Percentiles rank a stretch among this genome's conserved stretches.
Evolutionary conservation across 169 alveolate genomes (phyloP).

Genomic region (Plasmodium fragile): DNA sequence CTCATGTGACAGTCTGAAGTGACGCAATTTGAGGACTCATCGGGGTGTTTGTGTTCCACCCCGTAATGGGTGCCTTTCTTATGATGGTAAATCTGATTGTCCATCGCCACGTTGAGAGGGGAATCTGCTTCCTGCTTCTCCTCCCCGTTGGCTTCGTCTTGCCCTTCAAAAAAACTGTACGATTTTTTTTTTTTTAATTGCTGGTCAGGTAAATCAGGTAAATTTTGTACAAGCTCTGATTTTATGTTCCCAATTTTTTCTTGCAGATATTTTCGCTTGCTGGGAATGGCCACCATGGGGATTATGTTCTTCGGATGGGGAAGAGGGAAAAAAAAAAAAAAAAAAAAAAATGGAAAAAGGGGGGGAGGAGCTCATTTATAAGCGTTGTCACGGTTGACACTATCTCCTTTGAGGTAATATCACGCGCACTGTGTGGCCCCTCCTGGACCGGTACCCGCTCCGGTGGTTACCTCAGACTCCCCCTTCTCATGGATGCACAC

Average conservation of each 20-base stretch:
- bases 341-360: background rate
- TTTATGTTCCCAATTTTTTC: background rate
- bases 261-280: slow-evolving; percentile 44
- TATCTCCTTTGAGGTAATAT: background rate
- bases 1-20: background rate
- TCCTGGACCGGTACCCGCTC: background rate
- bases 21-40: background rate
- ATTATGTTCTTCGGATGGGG: slow-evolving; percentile 24
- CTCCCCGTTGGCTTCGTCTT: background rate
- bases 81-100: background rate
- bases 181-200: background rate
- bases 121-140: background rate
- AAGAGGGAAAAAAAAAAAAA: background rate
- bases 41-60: background rate
- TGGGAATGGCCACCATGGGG: slow-evolving; percentile 66
- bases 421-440: background rate
- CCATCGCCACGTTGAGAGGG: background rate
- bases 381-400: background rate
- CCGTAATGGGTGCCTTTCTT: background rate
- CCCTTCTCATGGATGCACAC: slow-evolving; percentile 64
- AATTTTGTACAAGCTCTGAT: background rate
- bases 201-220: background rate
- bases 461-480: slow-evolving; percentile 9
- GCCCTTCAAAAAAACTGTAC: slow-evolving; percentile 44
- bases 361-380: background rate